These are phyloP conservation scores for Herpetospermum pedunculosum DNA, from an alignment of 306 rosid species.

Conservation along the genomic window DNA sequence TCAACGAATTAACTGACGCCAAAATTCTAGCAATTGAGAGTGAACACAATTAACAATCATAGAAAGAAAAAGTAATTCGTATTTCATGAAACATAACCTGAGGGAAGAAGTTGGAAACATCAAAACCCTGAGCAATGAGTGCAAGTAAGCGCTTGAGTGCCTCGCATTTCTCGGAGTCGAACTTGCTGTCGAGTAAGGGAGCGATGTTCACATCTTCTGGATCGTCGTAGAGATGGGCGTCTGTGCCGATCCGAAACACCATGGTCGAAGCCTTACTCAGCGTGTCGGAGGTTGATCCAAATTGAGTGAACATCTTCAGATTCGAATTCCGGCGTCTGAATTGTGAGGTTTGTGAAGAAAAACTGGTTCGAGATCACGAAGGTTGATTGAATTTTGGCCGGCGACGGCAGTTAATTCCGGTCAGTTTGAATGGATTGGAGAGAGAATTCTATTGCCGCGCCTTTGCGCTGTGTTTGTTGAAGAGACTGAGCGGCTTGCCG, in stretches of 20 bases:
- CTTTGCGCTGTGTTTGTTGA: not conserved
- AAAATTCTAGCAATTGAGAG: not conserved
- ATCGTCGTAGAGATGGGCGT: conserved; percentile 97
- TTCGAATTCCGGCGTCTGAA: not conserved
- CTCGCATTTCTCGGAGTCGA: conserved; percentile 90
- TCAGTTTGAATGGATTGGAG: not conserved
- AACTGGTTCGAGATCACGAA: not conserved
- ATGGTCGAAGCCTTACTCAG: conserved; percentile 89
- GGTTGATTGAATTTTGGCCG: not conserved
- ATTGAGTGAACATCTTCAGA: conserved; percentile 56
- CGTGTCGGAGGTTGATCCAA: conserved; percentile 87
- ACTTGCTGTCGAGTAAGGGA: conserved; percentile 78
- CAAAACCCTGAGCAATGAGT: conserved; percentile 94
- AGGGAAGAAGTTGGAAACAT: conserved; percentile 90
- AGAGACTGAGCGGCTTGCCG: not conserved
- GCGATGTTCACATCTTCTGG: conserved; percentile 85
- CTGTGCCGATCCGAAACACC: conserved; percentile 96
- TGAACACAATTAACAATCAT: not conserved
- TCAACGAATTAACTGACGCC: not conserved
- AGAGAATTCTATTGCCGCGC: not conserved
- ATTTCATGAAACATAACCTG: conserved; percentile 30
- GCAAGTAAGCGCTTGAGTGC: conserved; percentile 95
- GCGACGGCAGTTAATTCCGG: not conserved
- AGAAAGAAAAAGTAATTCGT: too few relatives aligned
- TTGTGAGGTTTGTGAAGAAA: not conserved